Base-by-base conservation (phyloP, 257 asterid species). In the Capsicum pubescens region DNA sequence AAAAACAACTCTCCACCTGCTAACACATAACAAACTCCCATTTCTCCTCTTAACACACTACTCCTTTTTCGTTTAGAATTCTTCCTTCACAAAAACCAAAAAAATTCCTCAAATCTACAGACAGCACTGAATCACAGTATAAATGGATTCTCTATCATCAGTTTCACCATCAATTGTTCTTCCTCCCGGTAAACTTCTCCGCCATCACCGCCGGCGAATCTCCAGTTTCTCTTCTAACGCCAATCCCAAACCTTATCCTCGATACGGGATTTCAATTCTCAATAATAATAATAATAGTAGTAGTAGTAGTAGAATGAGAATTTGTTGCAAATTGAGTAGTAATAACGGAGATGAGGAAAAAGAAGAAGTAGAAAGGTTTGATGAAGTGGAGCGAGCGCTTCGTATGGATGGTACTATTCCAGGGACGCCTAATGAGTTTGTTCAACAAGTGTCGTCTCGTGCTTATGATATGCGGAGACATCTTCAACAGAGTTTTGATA, bases 381-480 rank as follows among this genome's bases (percentile, higher is more conserved):
- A 95, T 84, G 97, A 94, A 72, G 83, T 95, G 85, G 99, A 95
- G 87, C 87, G 92, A 68, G 98, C 99, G 56, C 83, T 94, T 87
- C 93, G 90, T 87, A 88, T 95, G 99, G 98, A 95, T 88, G 99
- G 98, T 15, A 63, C 94, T 57, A 95, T 95, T 71, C 96, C 98
- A 21, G 91, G 92, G 82, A 94, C 89, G 83, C 90, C 99, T 46
- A 91, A 89, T 76, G 98, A 88, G 84, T 94, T 95, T n/a, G 97
- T 94, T 68, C 88, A 89, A 87, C 99, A 88, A 11, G 98, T 95
- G 67, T 94, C 98, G 8, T 95, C 99, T 79, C 97, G 94, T 88
- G 98, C 98, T 55, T 95, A 95, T 76, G 93, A 87, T 82, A 94
- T 95, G 95, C 98, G 99, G 3, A 91, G 99, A 84, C 91, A 95